phyloP scores from a whole-genome alignment of 2,329 filamentous ascomycete genomes.

The Cladophialophora psammophila region DNA sequence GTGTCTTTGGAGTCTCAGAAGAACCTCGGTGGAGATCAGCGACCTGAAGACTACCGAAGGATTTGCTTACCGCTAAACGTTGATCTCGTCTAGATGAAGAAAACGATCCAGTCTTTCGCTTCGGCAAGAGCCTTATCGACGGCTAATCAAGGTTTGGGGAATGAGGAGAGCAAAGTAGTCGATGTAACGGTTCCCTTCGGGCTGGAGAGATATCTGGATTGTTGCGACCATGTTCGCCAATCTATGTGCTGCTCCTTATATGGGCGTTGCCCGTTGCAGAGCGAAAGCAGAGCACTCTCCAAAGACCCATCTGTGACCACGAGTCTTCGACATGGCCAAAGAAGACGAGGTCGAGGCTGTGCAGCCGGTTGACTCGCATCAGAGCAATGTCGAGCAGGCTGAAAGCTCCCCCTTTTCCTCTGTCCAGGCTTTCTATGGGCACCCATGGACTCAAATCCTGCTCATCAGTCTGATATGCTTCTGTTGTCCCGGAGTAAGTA shows the following conservation, averaged over 20 bases:
- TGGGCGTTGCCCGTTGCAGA: background rate
- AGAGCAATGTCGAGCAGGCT: conserved; percentile 16
- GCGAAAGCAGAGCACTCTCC: background rate
- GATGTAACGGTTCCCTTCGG: conserved; percentile 25
- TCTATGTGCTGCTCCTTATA: conserved; percentile 1
- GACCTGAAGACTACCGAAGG: background rate
- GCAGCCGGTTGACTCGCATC: conserved; percentile 9
- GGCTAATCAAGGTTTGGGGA: conserved; percentile 5
- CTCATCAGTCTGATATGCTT: conserved; percentile 60
- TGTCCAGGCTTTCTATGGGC: conserved; percentile 46
- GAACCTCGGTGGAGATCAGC: background rate
- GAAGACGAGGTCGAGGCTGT: conserved; percentile 6
- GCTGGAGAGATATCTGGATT: background rate
- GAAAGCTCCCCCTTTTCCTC: conserved; percentile 9
- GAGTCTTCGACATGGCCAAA: conserved; percentile 10
- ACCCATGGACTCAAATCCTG: conserved; percentile 59
- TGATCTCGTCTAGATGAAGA: conserved; percentile 13
- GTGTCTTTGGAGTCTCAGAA: background rate
- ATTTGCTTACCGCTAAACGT: background rate
- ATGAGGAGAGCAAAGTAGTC: conserved; percentile 8
- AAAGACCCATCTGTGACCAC: background rate
- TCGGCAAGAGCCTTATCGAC: conserved; percentile 19
- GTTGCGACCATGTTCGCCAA: conserved; percentile 4
- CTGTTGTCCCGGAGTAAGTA: conserved; percentile 55
- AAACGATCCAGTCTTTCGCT: conserved; percentile 2